These are phyloP conservation scores for Termitomyces bulborhizus DNA, from an alignment of 768 basidiomycete genomes.

Conservation along the genomic window DNA sequence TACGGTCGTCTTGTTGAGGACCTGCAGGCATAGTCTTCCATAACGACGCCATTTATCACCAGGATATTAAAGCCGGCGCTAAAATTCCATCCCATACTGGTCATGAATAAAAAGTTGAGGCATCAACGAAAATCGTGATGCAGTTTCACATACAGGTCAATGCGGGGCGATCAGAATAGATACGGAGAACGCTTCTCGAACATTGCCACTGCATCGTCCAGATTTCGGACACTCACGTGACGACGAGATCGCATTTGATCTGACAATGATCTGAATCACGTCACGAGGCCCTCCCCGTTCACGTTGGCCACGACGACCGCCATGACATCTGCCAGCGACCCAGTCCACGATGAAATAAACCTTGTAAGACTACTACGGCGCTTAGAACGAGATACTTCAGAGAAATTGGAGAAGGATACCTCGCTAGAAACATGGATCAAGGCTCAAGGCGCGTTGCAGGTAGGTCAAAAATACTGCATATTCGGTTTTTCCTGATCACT, in stretches of 20 bases:
- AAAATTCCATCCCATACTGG: constrained; percentile 28
- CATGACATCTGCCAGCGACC: constrained; percentile 7
- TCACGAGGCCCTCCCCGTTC: too few species aligned
- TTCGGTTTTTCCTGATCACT: neutral
- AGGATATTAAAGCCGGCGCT: constrained; percentile 21
- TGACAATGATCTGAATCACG: neutral
- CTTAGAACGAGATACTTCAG: constrained; percentile 49
- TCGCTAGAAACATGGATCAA: constrained; percentile 42
- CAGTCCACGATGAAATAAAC: constrained; percentile 61
- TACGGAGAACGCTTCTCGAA: constrained; percentile 19
- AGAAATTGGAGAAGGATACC: constrained; percentile 23
- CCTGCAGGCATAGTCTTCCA: constrained; percentile 22
- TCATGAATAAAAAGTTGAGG: too few species aligned
- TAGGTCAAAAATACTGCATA: constrained; percentile 16
- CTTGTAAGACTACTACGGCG: constrained; percentile 52
- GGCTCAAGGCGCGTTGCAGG: constrained; percentile 52
- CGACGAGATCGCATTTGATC: neutral
- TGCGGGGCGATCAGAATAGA: constrained; percentile 21
- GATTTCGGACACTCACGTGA: constrained; percentile 12
- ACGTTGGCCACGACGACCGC: neutral
- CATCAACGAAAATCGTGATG: too few species aligned
- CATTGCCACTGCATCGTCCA: constrained; percentile 13
- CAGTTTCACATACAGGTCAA: constrained; percentile 10
- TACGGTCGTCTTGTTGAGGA: constrained; percentile 15
- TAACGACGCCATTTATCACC: constrained; percentile 24